Percentiles rank a stretch among this genome's conserved stretches.
Conservation (phyloP, 495 filamentous ascomycete species). For the Neurospora sp. region DNA sequence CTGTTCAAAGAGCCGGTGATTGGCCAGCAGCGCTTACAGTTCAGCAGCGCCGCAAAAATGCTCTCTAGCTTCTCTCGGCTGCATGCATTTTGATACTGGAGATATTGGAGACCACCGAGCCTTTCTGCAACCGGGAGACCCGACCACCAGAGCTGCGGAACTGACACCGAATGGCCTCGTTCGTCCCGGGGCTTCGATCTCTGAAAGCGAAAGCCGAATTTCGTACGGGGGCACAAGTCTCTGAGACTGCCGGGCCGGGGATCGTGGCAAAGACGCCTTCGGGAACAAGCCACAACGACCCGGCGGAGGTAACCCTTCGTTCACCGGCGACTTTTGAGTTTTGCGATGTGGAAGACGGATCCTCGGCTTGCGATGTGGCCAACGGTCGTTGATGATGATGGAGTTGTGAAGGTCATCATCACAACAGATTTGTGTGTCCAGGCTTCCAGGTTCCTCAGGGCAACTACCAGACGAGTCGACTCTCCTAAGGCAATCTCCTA, state of each 20-base stretch:
- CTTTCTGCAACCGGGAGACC: not conserved
- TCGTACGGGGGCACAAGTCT: not conserved
- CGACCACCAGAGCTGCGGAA: not conserved
- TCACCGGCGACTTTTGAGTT: not conserved
- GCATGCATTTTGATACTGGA: conserved; percentile 5
- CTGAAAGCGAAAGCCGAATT: not conserved
- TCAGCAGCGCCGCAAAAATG: too few relatives aligned
- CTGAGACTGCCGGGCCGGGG: not conserved
- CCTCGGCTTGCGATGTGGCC: not conserved
- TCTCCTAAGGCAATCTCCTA: not conserved
- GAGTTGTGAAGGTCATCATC: not conserved
- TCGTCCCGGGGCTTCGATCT: not conserved
- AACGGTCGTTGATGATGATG: not conserved
- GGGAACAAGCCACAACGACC: not conserved
- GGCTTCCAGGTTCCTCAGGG: not conserved
- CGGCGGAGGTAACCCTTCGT: not conserved
- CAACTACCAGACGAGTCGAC: not conserved
- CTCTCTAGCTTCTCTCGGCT: conserved; percentile 9
- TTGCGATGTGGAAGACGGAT: not conserved
- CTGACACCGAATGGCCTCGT: not conserved
- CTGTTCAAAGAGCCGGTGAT: not conserved
- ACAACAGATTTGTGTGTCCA: not conserved
- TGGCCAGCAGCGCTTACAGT: too few relatives aligned
- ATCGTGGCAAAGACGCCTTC: not conserved
- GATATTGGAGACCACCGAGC: not conserved